Percentiles rank a stretch among this genome's conserved stretches.
Evolutionary conservation across 1,284 basidiomycete genomes (phyloP).

Genomic region (Porodaedalea pini): DNA sequence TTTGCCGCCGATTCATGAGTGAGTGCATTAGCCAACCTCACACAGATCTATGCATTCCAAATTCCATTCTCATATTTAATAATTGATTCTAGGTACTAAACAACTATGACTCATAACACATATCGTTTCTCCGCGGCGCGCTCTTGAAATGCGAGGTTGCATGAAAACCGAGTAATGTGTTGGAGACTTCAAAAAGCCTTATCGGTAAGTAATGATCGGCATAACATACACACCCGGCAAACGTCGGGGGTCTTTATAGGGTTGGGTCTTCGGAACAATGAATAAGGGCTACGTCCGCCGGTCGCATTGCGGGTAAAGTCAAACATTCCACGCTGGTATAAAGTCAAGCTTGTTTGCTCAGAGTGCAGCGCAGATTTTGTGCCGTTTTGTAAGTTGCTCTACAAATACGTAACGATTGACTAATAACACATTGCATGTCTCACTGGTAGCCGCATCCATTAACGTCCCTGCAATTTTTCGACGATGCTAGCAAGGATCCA

Average conservation of each 20-base stretch:
- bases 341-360: not conserved
- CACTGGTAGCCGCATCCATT: not conserved
- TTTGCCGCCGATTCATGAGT: constrained; percentile 3
- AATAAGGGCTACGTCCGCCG: not conserved
- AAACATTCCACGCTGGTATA: not conserved
- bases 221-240: not conserved
- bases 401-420: not conserved
- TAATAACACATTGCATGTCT: not conserved
- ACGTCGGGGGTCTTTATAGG: constrained; percentile 2
- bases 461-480: not conserved
- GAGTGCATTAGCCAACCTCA: not conserved
- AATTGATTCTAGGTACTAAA: not conserved
- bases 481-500: not conserved
- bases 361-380: no score
- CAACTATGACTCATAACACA: not conserved
- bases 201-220: constrained; percentile 2
- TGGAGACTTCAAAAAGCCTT: not conserved
- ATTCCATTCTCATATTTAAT: not conserved
- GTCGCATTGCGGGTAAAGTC: constrained; percentile 8
- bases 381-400: not conserved
- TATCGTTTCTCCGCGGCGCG: not conserved
- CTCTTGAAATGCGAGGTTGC: not conserved
- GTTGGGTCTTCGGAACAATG: not conserved
- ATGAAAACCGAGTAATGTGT: not conserved
- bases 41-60: not conserved